Evolutionary conservation across 78 protist genomes (phyloP).

Genomic region (Dictyostelium brefeldianum): DNA sequence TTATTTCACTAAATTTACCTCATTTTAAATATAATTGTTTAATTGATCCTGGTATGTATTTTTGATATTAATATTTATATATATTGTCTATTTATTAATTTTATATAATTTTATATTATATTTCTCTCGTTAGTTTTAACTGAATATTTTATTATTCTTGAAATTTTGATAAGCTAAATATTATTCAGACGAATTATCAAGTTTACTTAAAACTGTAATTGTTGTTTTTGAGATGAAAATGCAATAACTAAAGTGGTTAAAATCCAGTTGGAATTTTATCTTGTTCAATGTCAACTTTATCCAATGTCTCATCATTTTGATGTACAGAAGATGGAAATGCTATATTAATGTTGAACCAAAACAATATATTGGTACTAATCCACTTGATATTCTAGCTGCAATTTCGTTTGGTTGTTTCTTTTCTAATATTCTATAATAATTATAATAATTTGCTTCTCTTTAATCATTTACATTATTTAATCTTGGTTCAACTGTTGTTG

Average conservation of each 20-base stretch:
- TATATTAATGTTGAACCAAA: conserved; percentile 26
- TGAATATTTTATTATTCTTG: no score
- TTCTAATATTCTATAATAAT: conserved; percentile 19
- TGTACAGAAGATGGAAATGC: neutral
- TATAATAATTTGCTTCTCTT: conserved; percentile 24
- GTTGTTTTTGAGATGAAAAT: conserved; percentile 4
- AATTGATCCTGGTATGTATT: neutral
- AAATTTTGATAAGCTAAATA: no score
- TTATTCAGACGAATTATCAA: no score
- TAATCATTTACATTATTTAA: neutral
- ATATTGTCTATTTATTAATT: no score
- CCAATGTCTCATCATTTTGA: conserved; percentile 39
- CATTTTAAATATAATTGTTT: neutral
- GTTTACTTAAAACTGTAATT: no score
- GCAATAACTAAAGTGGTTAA: conserved; percentile 26
- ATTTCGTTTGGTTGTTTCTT: neutral
- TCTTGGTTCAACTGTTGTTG: no score
- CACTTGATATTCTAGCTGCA: neutral
- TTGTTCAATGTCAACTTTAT: neutral
- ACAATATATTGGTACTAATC: neutral
- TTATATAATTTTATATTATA: no score
- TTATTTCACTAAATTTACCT: neutral
- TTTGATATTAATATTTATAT: no score
- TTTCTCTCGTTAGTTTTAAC: no score
- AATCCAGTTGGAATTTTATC: neutral